These are phyloP conservation scores for Bruguiera sexangula DNA, from an alignment of 345 rosid genomes.

Conservation along the genomic window DNA sequence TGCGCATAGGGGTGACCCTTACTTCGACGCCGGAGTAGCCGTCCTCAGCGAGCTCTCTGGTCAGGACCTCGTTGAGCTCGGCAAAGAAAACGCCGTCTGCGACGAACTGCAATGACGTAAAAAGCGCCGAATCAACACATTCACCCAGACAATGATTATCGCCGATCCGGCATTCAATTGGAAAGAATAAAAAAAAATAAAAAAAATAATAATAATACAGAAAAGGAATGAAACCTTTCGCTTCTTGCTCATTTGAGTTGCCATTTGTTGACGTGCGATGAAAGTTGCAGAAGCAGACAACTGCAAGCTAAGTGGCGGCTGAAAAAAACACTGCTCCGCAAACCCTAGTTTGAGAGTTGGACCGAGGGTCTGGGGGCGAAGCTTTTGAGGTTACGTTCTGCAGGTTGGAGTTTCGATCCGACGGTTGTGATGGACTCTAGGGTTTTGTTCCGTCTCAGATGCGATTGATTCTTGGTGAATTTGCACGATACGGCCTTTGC, in stretches of 20 bases:
- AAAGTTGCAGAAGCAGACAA: not conserved
- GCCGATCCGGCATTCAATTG: not conserved
- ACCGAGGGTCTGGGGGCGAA: too few relatives aligned
- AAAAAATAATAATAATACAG: not conserved
- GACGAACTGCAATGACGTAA: slow-evolving; percentile 43
- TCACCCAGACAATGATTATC: not conserved
- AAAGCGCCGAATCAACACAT: too few relatives aligned
- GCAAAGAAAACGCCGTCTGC: slow-evolving; percentile 83
- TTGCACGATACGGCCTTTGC: too few relatives aligned
- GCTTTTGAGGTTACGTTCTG: too few relatives aligned
- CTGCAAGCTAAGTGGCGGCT: too few relatives aligned
- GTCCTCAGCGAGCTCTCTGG: slow-evolving; percentile 80
- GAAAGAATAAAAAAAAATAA: not conserved
- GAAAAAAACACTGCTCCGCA: not conserved
- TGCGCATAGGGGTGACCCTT: slow-evolving; percentile 79
- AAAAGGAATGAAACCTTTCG: slow-evolving; percentile 43
- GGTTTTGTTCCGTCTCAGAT: too few relatives aligned
- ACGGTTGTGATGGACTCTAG: too few relatives aligned
- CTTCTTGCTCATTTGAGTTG: slow-evolving; percentile 83
- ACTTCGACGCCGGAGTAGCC: slow-evolving; percentile 94
- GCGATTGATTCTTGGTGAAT: too few relatives aligned
- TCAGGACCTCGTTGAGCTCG: slow-evolving; percentile 71
- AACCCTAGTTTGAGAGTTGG: not conserved
- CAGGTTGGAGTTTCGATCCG: too few relatives aligned
- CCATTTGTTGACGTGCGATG: slow-evolving; percentile 33